A percentile compares a stretch with the other conserved stretches of the same genome.
Evolutionary conservation across 2,329 filamentous ascomycete genomes (phyloP).

Genomic region (Lecanosticta acicola): DNA sequence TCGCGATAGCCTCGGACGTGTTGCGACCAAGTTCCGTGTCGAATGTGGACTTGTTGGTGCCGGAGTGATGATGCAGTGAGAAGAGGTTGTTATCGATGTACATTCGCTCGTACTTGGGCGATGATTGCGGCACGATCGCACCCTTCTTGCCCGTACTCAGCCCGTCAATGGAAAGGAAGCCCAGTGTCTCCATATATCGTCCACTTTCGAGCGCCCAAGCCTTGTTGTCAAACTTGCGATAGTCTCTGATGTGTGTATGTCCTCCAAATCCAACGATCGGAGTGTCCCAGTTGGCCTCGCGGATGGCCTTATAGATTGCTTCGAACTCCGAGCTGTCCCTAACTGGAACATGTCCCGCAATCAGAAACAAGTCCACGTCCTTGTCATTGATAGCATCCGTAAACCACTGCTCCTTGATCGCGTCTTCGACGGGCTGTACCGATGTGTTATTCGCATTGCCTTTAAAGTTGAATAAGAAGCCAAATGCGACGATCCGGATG

Average conservation of each 20-base stretch:
- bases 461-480: constrained; percentile 91
- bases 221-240: constrained; percentile 69
- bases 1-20: constrained; percentile 63
- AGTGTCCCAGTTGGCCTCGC: constrained; percentile 68
- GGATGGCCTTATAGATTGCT: constrained; percentile 70
- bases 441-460: constrained; percentile 86
- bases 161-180: constrained; percentile 82
- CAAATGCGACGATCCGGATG: constrained; percentile 78
- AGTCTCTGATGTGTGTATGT: constrained; percentile 83
- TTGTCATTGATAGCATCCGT: constrained; percentile 71
- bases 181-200: constrained; percentile 90
- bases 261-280: constrained; percentile 91
- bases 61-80: constrained; percentile 75
- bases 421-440: constrained; percentile 72
- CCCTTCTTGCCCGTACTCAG: constrained; percentile 40
- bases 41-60: constrained; percentile 66
- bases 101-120: constrained; percentile 62
- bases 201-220: constrained; percentile 80
- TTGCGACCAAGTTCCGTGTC: constrained; percentile 67
- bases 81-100: constrained; percentile 94
- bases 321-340: constrained; percentile 70
- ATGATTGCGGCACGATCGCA: constrained; percentile 29
- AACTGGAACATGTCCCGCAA: constrained; percentile 79
- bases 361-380: constrained; percentile 79
- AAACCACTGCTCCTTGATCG: constrained; percentile 83